Conservation (phyloP, 306 rosid genomes). For the Citrullus amarus region DNA sequence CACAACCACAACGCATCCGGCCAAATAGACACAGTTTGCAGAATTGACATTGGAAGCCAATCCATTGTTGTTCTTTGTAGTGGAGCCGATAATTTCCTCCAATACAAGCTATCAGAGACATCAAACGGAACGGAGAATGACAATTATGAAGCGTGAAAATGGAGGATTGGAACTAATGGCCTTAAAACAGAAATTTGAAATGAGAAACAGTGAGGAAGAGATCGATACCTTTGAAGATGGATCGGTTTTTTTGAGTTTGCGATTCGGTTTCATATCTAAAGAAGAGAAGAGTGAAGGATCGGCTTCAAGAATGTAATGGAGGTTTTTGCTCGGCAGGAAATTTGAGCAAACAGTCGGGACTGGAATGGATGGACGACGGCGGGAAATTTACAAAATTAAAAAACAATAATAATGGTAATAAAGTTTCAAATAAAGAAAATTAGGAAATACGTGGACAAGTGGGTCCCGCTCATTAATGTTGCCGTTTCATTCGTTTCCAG, state of each 20-base stretch:
- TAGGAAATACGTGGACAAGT: background rate
- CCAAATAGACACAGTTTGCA: constrained; percentile 43
- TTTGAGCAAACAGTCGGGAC: background rate
- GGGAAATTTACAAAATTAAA: background rate
- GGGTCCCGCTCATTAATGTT: background rate
- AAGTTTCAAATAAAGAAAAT: background rate
- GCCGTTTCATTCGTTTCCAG: background rate
- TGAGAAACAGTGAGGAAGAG: background rate
- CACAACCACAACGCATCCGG: constrained; percentile 58
- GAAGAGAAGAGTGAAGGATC: background rate
- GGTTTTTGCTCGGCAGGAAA: background rate
- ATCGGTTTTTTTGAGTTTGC: constrained; percentile 33
- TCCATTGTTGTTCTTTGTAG: constrained; percentile 46
- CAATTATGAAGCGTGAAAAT: background rate
- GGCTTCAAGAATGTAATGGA: background rate
- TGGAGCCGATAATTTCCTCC: constrained; percentile 60
- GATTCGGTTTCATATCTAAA: constrained; percentile 29
- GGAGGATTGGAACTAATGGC: background rate
- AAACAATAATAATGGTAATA: background rate
- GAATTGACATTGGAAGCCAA: constrained; percentile 37
- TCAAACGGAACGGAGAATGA: background rate
- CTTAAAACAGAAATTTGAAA: background rate
- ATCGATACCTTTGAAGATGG: constrained; percentile 29
- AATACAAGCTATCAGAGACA: constrained; percentile 34
- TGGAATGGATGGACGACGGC: background rate